Percentiles rank a stretch among this genome's conserved stretches.
Conservation (phyloP, 768 basidiomycete genomes). For the Psilocybe azurescens region DNA sequence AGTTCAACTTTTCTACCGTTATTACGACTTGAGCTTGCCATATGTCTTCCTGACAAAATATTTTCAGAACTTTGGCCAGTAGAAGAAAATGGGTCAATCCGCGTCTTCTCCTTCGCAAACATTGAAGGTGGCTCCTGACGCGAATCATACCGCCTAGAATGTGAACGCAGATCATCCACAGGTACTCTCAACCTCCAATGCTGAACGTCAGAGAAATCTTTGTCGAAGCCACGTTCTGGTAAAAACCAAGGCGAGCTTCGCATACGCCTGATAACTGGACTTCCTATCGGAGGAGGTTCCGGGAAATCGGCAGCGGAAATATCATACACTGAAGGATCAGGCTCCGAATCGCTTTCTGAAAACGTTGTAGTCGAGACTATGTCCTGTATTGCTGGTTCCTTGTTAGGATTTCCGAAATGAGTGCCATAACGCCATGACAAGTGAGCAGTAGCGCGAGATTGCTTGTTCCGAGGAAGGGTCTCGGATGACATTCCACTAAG, state of each 20-base stretch:
- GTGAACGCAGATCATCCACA: background rate
- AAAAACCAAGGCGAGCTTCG: conserved; percentile 49
- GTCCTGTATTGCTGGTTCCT: background rate
- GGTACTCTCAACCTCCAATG: conserved; percentile 4
- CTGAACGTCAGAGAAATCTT: conserved; percentile 18
- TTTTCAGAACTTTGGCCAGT: background rate
- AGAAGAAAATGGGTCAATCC: background rate
- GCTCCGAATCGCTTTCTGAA: conserved; percentile 29
- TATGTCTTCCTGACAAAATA: background rate
- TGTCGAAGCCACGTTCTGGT: conserved; percentile 23
- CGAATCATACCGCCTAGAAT: background rate
- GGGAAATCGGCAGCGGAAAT: conserved; percentile 44
- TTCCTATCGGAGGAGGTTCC: conserved; percentile 46
- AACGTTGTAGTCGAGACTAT: background rate
- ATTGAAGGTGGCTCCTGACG: background rate
- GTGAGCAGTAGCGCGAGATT: background rate
- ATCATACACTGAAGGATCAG: conserved; percentile 37
- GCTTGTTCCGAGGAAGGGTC: background rate
- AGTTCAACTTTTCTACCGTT: background rate
- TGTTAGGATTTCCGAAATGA: background rate
- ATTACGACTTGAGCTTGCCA: background rate
- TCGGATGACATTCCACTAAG: background rate
- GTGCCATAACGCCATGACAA: background rate
- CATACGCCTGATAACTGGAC: conserved; percentile 46
- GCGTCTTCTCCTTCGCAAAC: background rate